These are phyloP conservation scores for Cytidiella melzeri DNA, from an alignment of 768 basidiomycete species.

Conservation along the genomic window DNA sequence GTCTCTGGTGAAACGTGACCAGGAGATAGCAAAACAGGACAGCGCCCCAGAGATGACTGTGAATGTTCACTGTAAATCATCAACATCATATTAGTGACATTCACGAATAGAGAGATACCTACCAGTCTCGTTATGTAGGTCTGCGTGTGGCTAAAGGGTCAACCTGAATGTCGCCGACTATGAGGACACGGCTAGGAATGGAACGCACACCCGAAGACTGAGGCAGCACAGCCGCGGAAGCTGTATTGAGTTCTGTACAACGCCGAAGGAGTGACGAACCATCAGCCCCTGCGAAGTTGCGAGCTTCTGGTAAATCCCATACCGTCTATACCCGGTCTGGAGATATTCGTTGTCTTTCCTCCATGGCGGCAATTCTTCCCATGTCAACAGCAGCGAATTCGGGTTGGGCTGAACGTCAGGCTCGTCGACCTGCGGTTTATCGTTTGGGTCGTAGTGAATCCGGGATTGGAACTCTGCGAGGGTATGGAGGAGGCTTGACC, in stretches of 20 bases:
- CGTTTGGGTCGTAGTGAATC: conserved; percentile 8
- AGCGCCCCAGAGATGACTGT: conserved; percentile 72
- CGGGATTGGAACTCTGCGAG: conserved; percentile 8
- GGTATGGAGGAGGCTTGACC: not conserved
- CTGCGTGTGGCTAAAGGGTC: conserved; percentile 28
- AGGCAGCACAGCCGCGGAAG: conserved; percentile 57
- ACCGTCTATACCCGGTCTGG: conserved; percentile 64
- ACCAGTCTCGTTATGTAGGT: conserved; percentile 79
- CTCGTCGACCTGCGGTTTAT: conserved; percentile 1
- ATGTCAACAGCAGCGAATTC: conserved; percentile 33
- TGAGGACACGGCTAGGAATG: not conserved
- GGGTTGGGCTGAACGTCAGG: not conserved
- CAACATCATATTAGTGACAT: conserved; percentile 10
- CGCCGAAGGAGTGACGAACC: conserved; percentile 1
- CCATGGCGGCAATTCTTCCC: conserved; percentile 62
- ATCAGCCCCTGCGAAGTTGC: not conserved
- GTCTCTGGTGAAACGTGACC: conserved; percentile 42
- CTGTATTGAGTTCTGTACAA: conserved; percentile 47
- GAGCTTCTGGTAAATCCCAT: conserved; percentile 12
- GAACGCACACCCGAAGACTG: conserved; percentile 62
- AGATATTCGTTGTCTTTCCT: conserved; percentile 73
- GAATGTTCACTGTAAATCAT: conserved; percentile 65
- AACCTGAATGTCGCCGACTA: not conserved
- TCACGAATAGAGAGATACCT: conserved; percentile 10
- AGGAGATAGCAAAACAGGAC: conserved; percentile 54